These are phyloP conservation scores for Physcomitrellopsis africana DNA, from an alignment of 225 moss, liverwort and hornwort genomes.

Conservation along the genomic window DNA sequence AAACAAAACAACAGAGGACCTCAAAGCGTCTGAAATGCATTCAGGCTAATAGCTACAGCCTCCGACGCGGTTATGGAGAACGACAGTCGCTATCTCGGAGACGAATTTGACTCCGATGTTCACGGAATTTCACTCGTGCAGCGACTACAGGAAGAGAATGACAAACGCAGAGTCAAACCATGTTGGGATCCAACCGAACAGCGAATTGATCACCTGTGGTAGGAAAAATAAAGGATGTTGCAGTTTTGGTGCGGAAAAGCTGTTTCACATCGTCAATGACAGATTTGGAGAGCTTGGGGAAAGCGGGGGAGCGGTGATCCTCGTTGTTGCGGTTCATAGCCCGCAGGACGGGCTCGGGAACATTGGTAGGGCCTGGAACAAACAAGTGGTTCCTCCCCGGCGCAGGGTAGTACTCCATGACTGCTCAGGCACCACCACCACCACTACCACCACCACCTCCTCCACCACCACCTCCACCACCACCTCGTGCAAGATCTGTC, in stretches of 20 bases:
- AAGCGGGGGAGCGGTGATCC: constrained; percentile 90
- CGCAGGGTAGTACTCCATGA: constrained; percentile 79
- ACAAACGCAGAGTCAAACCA: background rate
- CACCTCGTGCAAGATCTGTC: too few relatives aligned
- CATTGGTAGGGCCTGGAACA: constrained; percentile 92
- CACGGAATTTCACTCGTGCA: background rate
- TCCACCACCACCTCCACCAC: too few relatives aligned
- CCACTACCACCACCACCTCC: too few relatives aligned
- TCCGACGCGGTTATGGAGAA: too few relatives aligned
- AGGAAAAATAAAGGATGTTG: constrained; percentile 90
- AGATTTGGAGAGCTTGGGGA: constrained; percentile 86
- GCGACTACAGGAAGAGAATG: too few relatives aligned
- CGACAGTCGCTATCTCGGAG: too few relatives aligned
- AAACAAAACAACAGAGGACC: too few relatives aligned
- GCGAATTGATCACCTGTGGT: constrained; percentile 63
- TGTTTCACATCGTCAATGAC: constrained; percentile 89
- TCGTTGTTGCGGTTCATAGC: constrained; percentile 95
- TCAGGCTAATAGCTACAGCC: too few relatives aligned
- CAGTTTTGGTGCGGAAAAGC: constrained; percentile 71
- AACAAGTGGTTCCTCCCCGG: constrained; percentile 92
- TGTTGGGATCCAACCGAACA: background rate
- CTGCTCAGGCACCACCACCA: background rate
- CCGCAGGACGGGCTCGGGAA: constrained; percentile 83
- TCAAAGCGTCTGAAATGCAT: too few relatives aligned
- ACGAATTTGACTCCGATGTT: background rate